Percentiles rank a stretch among this genome's conserved stretches.
Conservation (phyloP, 2,329 filamentous ascomycete genomes). For the Epichloe festucae region DNA sequence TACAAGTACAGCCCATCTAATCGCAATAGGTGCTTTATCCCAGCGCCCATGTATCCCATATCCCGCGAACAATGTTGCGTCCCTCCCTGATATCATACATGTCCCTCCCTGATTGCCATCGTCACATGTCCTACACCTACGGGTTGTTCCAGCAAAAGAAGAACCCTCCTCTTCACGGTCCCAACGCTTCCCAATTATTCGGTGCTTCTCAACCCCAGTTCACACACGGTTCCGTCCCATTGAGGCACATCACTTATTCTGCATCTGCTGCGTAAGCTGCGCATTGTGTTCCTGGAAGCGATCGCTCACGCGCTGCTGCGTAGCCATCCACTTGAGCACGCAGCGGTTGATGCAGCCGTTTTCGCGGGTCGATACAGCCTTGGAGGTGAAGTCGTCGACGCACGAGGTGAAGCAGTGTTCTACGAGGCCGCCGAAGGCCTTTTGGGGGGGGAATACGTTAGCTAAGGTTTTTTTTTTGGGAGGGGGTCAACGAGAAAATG, state of each 20-base stretch:
- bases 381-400: slow-evolving; percentile 97
- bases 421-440: slow-evolving; percentile 35
- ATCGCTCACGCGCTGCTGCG: slow-evolving; percentile 78
- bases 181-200: not conserved
- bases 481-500: not conserved
- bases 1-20: slow-evolving; percentile 1
- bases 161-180: not conserved
- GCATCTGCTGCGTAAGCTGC: slow-evolving; percentile 42
- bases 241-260: slow-evolving; percentile 26
- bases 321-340: slow-evolving; percentile 92
- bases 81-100: slow-evolving; percentile 5
- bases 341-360: slow-evolving; percentile 87
- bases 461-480: no score
- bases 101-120: not conserved
- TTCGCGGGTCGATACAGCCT: slow-evolving; percentile 78
- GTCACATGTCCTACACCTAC: not conserved
- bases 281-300: slow-evolving; percentile 67
- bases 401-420: slow-evolving; percentile 93
- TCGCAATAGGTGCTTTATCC: not conserved
- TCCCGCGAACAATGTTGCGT: not conserved
- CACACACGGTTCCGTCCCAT: not conserved
- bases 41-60: not conserved
- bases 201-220: not conserved
- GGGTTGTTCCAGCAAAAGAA: not conserved
- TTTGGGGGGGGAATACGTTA: not conserved